Conservation (phyloP, 1,284 basidiomycete genomes). For the Malassezia equina region DNA sequence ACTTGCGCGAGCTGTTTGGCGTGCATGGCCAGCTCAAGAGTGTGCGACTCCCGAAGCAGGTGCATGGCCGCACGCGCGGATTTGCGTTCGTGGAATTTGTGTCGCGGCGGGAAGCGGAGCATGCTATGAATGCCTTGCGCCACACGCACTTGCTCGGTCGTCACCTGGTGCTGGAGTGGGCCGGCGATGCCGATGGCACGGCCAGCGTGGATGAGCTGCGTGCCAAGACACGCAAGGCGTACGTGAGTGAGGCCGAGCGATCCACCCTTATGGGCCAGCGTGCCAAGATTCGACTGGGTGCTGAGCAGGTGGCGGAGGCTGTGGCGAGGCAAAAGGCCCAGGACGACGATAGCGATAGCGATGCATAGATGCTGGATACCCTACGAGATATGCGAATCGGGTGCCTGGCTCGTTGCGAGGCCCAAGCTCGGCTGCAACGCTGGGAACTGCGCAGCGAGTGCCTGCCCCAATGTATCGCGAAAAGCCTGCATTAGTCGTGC, state of each 20-base stretch:
- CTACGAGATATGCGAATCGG: not conserved
- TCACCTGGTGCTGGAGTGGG: constrained; percentile 89
- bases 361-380: constrained; percentile 5
- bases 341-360: constrained; percentile 10
- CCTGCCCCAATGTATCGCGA: constrained; percentile 7
- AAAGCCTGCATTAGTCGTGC: not conserved
- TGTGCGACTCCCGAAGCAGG: constrained; percentile 58
- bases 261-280: constrained; percentile 9
- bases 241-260: constrained; percentile 11
- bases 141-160: constrained; percentile 92
- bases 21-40: constrained; percentile 67
- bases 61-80: constrained; percentile 58
- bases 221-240: constrained; percentile 22
- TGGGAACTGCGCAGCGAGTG: constrained; percentile 13
- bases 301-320: constrained; percentile 13
- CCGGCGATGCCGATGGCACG: constrained; percentile 58
- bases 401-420: not conserved
- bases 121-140: constrained; percentile 53
- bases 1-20: constrained; percentile 64
- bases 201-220: constrained; percentile 27
- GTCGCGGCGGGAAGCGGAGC: constrained; percentile 34
- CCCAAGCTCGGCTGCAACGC: constrained; percentile 4
- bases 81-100: constrained; percentile 80
- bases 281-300: constrained; percentile 12
- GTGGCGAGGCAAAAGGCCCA: not conserved